These are phyloP conservation scores for Starmerella potacharoeniae DNA, from an alignment of 805 yeast species.

Conservation along the genomic window DNA sequence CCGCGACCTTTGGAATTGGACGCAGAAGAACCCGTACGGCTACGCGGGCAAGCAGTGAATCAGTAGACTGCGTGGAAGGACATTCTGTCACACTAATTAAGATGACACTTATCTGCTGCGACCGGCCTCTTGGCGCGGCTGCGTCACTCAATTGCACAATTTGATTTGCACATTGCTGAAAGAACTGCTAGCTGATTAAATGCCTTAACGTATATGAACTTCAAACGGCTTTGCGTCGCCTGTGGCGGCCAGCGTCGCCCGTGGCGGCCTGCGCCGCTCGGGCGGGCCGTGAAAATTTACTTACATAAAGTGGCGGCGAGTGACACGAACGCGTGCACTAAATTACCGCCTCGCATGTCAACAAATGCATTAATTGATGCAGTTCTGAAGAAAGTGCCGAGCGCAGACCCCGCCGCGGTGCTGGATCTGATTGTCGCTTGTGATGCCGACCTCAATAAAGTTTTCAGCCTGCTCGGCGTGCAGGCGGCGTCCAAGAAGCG, in stretches of 20 bases:
- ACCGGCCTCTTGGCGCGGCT: too few species aligned
- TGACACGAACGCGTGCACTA: background rate
- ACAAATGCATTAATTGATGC: slow-evolving; percentile 19
- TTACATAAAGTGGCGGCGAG: background rate
- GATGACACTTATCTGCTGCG: too few species aligned
- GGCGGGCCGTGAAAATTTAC: background rate
- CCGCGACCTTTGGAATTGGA: slow-evolving; percentile 68
- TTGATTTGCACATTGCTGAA: too few species aligned
- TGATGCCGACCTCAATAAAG: slow-evolving; percentile 39
- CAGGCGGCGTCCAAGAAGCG: slow-evolving; percentile 9
- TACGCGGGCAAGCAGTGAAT: slow-evolving; percentile 26
- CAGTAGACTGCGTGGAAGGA: too few species aligned
- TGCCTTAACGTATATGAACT: too few species aligned
- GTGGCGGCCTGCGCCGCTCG: too few species aligned
- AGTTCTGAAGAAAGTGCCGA: slow-evolving; percentile 33
- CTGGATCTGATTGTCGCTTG: slow-evolving; percentile 45
- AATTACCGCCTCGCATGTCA: slow-evolving; percentile 12
- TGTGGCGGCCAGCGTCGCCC: too few species aligned
- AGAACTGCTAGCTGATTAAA: too few species aligned
- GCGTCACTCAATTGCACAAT: too few species aligned
- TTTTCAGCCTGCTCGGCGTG: slow-evolving; percentile 33
- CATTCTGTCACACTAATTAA: too few species aligned
- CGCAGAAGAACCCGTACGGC: slow-evolving; percentile 55
- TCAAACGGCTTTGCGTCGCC: too few species aligned
- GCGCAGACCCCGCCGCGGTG: slow-evolving; percentile 33